Evolutionary conservation across 192 early-diverging fungal genomes (phyloP).

Genomic region (Mortierella alpina): DNA sequence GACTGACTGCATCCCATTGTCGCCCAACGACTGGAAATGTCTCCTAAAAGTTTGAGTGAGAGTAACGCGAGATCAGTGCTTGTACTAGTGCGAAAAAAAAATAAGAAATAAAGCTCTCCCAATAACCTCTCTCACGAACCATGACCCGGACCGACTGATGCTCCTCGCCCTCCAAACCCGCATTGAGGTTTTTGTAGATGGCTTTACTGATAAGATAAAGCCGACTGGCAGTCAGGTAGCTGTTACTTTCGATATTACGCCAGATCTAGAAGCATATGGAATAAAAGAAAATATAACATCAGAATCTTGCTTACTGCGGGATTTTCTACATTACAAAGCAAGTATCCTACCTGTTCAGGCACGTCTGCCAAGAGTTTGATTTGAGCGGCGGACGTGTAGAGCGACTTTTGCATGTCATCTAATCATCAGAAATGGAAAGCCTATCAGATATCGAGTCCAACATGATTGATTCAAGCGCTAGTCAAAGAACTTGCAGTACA

Average conservation of each 20-base stretch:
- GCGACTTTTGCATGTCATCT: conserved; percentile 66
- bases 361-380: conserved; percentile 88
- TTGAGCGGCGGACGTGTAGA: conserved; percentile 81
- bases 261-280: conserved; percentile 70
- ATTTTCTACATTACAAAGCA: background rate
- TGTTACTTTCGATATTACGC: conserved; percentile 77
- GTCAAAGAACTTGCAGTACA: background rate
- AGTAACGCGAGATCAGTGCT: conserved; percentile 11
- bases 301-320: background rate
- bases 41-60: conserved; percentile 40
- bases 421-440: background rate
- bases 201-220: conserved; percentile 76
- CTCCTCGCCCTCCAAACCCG: conserved; percentile 50
- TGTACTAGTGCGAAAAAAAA: background rate
- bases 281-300: background rate
- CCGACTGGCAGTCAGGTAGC: conserved; percentile 76
- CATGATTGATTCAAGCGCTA: background rate
- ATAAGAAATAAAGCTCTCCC: no score
- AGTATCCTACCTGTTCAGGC: conserved; percentile 80
- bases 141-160: conserved; percentile 26
- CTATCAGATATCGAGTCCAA: no score
- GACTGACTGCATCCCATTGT: conserved; percentile 86
- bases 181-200: conserved; percentile 75
- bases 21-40: conserved; percentile 86
- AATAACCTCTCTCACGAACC: conserved; percentile 17